Evolutionary conservation across 805 yeast genomes (phyloP), one percentile per base, ranked within the genome.

Genomic region (Starmerella etchellsii): DNA sequence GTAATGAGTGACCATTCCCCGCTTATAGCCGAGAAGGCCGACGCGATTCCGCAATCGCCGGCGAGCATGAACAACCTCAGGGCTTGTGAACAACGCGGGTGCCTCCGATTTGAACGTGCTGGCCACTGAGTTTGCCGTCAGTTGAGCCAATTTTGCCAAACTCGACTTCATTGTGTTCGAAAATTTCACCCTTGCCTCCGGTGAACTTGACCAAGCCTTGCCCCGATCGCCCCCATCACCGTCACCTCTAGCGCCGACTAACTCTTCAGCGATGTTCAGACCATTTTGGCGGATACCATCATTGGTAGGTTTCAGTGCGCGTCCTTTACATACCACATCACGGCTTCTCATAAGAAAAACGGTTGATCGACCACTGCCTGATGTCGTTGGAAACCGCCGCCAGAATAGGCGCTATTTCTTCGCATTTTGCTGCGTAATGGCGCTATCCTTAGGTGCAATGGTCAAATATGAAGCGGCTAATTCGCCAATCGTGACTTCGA

Each of bases 381-480:
- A 64, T 36, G 62, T 61, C 20, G 39, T 53, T 22, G 52, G 66
- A n/a, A 74, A 70, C 41, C 64, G 66, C 47, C 68, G 68, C 41
- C 68, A 65, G 48, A 70, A 71, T 46, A 62, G 76, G 41, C 53
- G 64, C 19, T 73, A 74, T 42, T 78, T 85, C 57, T 59, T 67
- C 5, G 60, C 62, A 2, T 81, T 80, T 55, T 60, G 70, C 34
- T 58, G 65, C 13, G 61, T 70, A 38, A 74, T 79, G 71, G 69
- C 70, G 20, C 61, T 67, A 3, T 62, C 78, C 1, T 61, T 79
- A 36, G 65, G 70, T 24, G 70, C 81, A 24, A 81, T 88, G 53
- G 78, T 88, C 71, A 87, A 91, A 66, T 87, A 88, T 62, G 98
- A 91, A 59, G 87, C 85, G 58, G 76, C 85, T 16, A 76, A 81